Conservation (phyloP, 1,284 basidiomycete species). For the Mixia osmundae region DNA sequence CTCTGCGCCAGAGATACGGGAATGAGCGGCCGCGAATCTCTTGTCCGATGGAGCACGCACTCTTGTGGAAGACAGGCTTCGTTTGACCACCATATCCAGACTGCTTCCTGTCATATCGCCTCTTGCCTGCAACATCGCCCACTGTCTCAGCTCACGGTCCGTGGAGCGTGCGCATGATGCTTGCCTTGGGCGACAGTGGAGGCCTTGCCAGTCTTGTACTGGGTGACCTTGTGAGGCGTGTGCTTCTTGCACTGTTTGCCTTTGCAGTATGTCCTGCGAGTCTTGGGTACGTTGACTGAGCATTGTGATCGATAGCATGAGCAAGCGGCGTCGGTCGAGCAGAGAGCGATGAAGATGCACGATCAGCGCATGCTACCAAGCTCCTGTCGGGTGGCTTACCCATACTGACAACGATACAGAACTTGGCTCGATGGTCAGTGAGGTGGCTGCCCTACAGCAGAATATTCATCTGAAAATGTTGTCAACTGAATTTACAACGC, state of each 20-base stretch:
- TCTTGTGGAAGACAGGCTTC: slow-evolving; percentile 99
- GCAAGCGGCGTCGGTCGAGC: too few relatives aligned
- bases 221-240: slow-evolving; percentile 85
- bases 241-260: slow-evolving; percentile 61
- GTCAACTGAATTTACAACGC: too few relatives aligned
- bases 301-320: too few relatives aligned
- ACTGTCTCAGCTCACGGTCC: background rate
- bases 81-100: slow-evolving; percentile 94
- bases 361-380: too few relatives aligned
- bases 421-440: too few relatives aligned
- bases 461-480: too few relatives aligned
- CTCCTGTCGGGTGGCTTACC: too few relatives aligned
- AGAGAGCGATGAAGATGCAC: too few relatives aligned
- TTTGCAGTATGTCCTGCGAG: slow-evolving; percentile 61
- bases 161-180: slow-evolving; percentile 70
- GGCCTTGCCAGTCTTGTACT: slow-evolving; percentile 98
- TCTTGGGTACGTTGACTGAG: slow-evolving; percentile 26
- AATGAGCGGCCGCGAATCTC: background rate
- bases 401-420: too few relatives aligned
- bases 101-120: slow-evolving; percentile 17
- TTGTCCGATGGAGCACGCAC: slow-evolving; percentile 28
- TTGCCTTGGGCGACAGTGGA: slow-evolving; percentile 94
- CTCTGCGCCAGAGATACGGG: slow-evolving; percentile 23
- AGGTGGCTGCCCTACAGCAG: too few relatives aligned
- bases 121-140: background rate